phyloP scores from a whole-genome alignment of 2,329 filamentous ascomycete genomes.

The Plenodomus lindquistii region DNA sequence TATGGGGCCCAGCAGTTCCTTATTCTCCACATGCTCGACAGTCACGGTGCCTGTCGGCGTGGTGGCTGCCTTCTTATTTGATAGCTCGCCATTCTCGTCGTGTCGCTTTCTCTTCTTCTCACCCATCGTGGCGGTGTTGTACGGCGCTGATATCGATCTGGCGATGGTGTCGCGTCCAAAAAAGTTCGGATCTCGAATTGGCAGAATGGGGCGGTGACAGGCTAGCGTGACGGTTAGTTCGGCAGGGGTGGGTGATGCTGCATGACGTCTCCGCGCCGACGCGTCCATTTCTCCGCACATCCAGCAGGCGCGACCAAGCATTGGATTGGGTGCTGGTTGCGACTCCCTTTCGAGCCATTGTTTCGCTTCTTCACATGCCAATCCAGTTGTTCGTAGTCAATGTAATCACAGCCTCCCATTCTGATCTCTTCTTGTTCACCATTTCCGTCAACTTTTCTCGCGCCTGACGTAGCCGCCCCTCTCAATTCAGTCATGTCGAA shows the following conservation, averaged over 20 bases:
- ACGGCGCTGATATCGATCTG: slow-evolving; percentile 3
- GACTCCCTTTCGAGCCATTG: not conserved
- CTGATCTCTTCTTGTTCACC: not conserved
- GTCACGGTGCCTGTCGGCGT: slow-evolving; percentile 45
- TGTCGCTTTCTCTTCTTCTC: slow-evolving; percentile 47
- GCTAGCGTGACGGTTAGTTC: slow-evolving; percentile 4
- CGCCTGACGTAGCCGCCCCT: not conserved
- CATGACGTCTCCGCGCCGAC: slow-evolving; percentile 21
- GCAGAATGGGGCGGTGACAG: slow-evolving; percentile 21
- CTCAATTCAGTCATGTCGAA: slow-evolving; percentile 15
- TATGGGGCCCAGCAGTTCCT: slow-evolving; percentile 53
- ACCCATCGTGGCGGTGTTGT: slow-evolving; percentile 26
- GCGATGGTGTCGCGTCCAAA: slow-evolving; percentile 15
- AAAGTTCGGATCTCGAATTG: slow-evolving; percentile 34
- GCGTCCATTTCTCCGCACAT: slow-evolving; percentile 7
- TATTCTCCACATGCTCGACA: slow-evolving; percentile 53
- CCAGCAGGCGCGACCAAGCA: slow-evolving; percentile 2
- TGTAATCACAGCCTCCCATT: not conserved
- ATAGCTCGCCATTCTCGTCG: slow-evolving; percentile 31
- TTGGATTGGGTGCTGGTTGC: not conserved
- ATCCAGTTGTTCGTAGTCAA: not conserved
- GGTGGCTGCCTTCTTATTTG: slow-evolving; percentile 52
- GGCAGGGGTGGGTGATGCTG: slow-evolving; percentile 5
- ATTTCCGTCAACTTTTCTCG: not conserved
- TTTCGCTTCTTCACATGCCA: slow-evolving; percentile 1